Conservation (phyloP, 129 eudicot genomes). For the Sambucus nigra region DNA sequence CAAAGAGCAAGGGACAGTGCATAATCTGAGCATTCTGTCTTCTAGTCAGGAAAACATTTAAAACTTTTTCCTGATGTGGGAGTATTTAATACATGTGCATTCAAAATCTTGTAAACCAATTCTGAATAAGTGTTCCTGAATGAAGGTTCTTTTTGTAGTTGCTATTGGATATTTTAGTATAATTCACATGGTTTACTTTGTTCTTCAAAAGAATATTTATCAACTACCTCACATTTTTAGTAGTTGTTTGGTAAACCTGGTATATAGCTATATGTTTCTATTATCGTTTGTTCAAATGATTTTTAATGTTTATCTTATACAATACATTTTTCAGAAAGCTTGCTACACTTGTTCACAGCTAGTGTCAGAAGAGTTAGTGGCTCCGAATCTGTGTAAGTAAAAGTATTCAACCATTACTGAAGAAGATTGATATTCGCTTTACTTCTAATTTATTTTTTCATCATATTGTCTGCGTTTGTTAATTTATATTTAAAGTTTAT, state of each 20-base stretch:
- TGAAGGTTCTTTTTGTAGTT: too few relatives aligned
- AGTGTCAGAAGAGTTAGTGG: slow-evolving; percentile 54
- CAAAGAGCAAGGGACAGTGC: too few relatives aligned
- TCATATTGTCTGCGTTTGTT: neutral
- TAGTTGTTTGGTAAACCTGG: slow-evolving; percentile 1
- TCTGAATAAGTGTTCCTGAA: neutral
- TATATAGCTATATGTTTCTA: slow-evolving; percentile 1
- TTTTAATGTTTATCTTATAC: slow-evolving; percentile 5
- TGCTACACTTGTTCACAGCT: slow-evolving; percentile 81
- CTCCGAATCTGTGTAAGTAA: slow-evolving; percentile 79
- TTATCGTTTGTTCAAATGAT: neutral
- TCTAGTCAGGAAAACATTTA: too few relatives aligned
- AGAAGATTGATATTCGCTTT: neutral
- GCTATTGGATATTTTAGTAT: neutral
- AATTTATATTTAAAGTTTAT: neutral
- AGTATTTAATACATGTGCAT: neutral
- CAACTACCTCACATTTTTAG: neutral
- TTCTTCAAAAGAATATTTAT: neutral
- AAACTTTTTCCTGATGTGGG: neutral
- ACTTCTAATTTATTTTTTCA: neutral
- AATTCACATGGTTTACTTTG: neutral
- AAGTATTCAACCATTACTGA: neutral
- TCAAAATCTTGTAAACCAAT: neutral
- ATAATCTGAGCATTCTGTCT: too few relatives aligned
- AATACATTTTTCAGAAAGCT: slow-evolving; percentile 52